Base-by-base conservation (phyloP, 805 yeast species). In the Yarrowia keelungensis region DNA sequence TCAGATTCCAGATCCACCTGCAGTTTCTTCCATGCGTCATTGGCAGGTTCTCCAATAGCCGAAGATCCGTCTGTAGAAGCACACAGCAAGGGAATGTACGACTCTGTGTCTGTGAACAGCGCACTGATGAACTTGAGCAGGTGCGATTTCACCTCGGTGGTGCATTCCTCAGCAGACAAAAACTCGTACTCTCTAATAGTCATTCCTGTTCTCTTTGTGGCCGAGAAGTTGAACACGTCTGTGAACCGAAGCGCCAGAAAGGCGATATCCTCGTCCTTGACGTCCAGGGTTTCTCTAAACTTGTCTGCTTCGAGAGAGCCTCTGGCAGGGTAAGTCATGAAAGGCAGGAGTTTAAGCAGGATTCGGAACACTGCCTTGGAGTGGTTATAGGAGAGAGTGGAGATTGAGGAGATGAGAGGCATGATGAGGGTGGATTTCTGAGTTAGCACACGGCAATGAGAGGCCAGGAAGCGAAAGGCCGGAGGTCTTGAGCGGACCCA, bases 51-150 rank as follows among this genome's bases (percentile, higher is more conserved):
- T 11, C 87, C 83, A 5, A 90, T 79, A 0, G 83, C 77, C 0
- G 89, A 82, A 11, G 84, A 81, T 0, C 84, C 74, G 74, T 91
- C 97, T 14, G 84, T 81, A 3, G 89, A 81, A 0, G 90, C 97
- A 39, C 90, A 81, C 2, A 90, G 74, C 1, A 88, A 78, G 1
- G 90, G 86, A 8, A 86, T 72, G 8, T 81, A 76, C 36, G 84
- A 74, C 19, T 76, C 67, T 2, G 75, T 74, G 5, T 80, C 80
- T n/a, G 79, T 73, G 58, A 83, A 80, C 0, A 84, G 85, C 69
- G 79, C 71, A 67, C 84, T 78, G 53, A 74, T 69, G 75, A 74
- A 62, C 32, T 49, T 62, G 47, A 62, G 47, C 38, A 62, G 38
- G 16, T 62, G 67, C 15, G 35, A 47, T 26, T 62, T 62, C 36